A percentile compares a stretch with the other conserved stretches of the same genome.
These are phyloP conservation scores for Tetrapisispora fleetii DNA, from an alignment of 805 yeast genomes.

Conservation along the genomic window DNA sequence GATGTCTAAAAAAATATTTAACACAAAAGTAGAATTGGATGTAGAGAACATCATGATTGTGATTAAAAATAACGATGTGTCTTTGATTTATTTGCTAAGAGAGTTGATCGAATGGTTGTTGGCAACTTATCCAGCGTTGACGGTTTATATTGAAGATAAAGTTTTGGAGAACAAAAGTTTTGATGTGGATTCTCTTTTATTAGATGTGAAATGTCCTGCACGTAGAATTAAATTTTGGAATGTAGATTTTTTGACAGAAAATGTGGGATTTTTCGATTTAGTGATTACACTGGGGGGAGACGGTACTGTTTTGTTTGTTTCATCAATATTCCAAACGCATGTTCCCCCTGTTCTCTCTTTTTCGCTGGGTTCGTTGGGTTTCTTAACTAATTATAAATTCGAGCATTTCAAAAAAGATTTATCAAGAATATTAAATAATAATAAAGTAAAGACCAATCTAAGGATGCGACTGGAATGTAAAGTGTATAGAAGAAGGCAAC, in stretches of 20 bases:
- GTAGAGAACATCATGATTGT: slow-evolving; percentile 68
- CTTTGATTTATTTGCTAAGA: slow-evolving; percentile 63
- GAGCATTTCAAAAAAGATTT: slow-evolving; percentile 57
- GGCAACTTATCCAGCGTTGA: slow-evolving; percentile 29
- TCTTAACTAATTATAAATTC: slow-evolving; percentile 76
- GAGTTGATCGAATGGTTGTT: slow-evolving; percentile 75
- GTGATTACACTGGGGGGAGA: slow-evolving; percentile 92
- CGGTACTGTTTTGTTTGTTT: slow-evolving; percentile 86
- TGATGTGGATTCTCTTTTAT: slow-evolving; percentile 42
- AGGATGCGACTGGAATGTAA: slow-evolving; percentile 85
- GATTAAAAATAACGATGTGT: slow-evolving; percentile 83
- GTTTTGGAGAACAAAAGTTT: slow-evolving; percentile 55
- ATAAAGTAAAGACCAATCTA: slow-evolving; percentile 68
- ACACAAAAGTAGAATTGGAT: slow-evolving; percentile 62
- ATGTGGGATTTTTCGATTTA: slow-evolving; percentile 51
- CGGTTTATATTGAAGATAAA: slow-evolving; percentile 66
- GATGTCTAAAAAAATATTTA: slow-evolving; percentile 59
- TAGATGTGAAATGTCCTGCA: slow-evolving; percentile 35
- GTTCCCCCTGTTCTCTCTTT: slow-evolving; percentile 92
- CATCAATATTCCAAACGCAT: slow-evolving; percentile 69
- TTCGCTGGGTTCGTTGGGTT: slow-evolving; percentile 86
- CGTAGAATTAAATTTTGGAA: slow-evolving; percentile 56
- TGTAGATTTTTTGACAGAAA: slow-evolving; percentile 39
- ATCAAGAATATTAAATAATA: slow-evolving; percentile 41
- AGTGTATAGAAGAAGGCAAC: slow-evolving; percentile 37